phyloP scores from a whole-genome alignment of 305 asterid species.

The Rubia tinctorum region DNA sequence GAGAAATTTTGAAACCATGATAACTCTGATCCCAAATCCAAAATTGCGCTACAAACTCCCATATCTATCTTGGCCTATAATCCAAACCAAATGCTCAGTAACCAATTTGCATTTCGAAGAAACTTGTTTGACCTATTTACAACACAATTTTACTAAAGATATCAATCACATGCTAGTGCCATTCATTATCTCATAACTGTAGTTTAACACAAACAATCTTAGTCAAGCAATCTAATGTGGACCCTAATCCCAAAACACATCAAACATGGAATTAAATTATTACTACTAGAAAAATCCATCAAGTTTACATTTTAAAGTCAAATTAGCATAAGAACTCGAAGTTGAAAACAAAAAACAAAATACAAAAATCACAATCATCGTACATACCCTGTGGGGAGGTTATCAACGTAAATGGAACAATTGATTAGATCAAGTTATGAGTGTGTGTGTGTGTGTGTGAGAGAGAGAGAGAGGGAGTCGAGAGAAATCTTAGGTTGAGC shows the following conservation, averaged over 20 bases:
- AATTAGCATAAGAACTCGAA: not conserved
- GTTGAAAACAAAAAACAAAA: not conserved
- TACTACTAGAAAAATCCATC: not conserved
- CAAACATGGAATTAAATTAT: not conserved
- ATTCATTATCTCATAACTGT: not conserved
- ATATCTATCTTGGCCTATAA: not conserved
- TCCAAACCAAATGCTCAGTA: not conserved
- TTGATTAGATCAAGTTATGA: too few relatives aligned
- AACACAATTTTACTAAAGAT: not conserved
- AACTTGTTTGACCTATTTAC: not conserved
- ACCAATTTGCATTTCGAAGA: not conserved
- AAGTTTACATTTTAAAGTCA: slow-evolving; percentile 9
- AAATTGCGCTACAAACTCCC: not conserved
- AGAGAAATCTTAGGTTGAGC: too few relatives aligned
- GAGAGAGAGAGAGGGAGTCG: too few relatives aligned
- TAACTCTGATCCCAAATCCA: not conserved
- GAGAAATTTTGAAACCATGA: not conserved
- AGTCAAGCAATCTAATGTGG: not conserved
- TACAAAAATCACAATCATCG: not conserved
- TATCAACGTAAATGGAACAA: slow-evolving; percentile 80
- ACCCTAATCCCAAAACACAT: not conserved
- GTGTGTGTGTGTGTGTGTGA: too few relatives aligned
- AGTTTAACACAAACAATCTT: not conserved
- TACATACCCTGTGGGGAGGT: slow-evolving; percentile 77
- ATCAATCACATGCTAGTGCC: not conserved